Conservation (phyloP, 768 basidiomycete genomes). For the Boletus rubescentipes region DNA sequence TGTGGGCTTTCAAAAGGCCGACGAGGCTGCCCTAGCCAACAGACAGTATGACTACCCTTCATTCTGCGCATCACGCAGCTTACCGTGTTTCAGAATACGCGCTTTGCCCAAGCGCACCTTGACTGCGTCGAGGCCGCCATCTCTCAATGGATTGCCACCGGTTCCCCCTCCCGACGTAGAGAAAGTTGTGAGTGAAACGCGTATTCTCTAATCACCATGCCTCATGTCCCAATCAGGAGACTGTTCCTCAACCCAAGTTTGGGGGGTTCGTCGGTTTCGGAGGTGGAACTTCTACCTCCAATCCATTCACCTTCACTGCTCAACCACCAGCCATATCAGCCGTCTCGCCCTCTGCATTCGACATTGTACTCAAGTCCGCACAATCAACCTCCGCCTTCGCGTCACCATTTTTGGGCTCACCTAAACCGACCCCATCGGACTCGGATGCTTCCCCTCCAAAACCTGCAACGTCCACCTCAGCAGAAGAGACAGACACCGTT, state of each 20-base stretch:
- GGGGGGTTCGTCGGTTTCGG: conserved; percentile 55
- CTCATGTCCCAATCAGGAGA: conserved; percentile 19
- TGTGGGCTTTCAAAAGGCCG: conserved; percentile 58
- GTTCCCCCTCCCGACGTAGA: conserved; percentile 20
- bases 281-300: conserved; percentile 26
- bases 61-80: neutral
- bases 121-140: conserved; percentile 20
- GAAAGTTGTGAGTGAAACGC: conserved; percentile 27
- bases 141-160: conserved; percentile 27
- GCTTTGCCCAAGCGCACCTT: conserved; percentile 56
- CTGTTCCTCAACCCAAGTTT: conserved; percentile 44
- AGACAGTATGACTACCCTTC: conserved; percentile 49
- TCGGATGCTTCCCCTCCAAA: conserved; percentile 26
- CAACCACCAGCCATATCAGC: conserved; percentile 22
- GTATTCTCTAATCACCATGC: conserved; percentile 12
- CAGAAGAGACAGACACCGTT: conserved; percentile 29
- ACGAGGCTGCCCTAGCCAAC: conserved; percentile 50
- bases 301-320: conserved; percentile 42
- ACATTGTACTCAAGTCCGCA: conserved; percentile 9
- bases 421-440: conserved; percentile 18
- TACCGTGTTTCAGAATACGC: conserved; percentile 51
- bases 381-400: conserved; percentile 20
- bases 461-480: conserved; percentile 15
- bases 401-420: conserved; percentile 13
- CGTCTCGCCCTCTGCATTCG: conserved; percentile 6